Evolutionary conservation across 495 filamentous ascomycete species (phyloP).

Genomic region (Tuber brumale): DNA sequence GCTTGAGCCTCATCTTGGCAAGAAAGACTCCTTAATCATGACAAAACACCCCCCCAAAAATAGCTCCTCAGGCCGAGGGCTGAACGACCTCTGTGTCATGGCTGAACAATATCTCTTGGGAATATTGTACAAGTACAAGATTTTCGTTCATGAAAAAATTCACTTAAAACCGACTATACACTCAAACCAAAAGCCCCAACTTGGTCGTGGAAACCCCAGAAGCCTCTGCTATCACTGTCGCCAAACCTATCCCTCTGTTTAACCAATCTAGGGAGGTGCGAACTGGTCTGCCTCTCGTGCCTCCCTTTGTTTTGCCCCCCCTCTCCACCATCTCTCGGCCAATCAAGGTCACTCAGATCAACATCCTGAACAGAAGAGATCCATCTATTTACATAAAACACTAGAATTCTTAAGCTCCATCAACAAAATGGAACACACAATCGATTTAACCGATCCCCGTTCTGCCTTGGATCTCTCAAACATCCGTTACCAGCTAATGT

Average conservation of each 20-base stretch:
- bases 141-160: not conserved
- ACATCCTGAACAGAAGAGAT: not conserved
- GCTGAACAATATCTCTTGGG: not conserved
- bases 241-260: not conserved
- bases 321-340: not conserved
- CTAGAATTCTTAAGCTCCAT: not conserved
- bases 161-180: not conserved
- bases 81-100: not conserved
- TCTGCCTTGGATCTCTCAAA: conserved; percentile 84
- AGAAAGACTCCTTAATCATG: not conserved
- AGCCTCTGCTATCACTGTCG: not conserved
- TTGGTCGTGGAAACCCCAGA: not conserved
- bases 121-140: not conserved
- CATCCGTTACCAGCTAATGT: conserved; percentile 96
- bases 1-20: not conserved
- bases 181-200: not conserved
- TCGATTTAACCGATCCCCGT: conserved; percentile 74
- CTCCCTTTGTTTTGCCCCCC: not conserved
- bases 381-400: not conserved
- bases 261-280: not conserved
- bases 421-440: conserved; percentile 72
- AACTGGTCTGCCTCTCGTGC: not conserved
- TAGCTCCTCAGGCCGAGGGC: not conserved
- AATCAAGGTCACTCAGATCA: not conserved
- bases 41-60: not conserved